phyloP scores from a whole-genome alignment of 75 land plant genomes.

The Selaginella tamariscina region DNA sequence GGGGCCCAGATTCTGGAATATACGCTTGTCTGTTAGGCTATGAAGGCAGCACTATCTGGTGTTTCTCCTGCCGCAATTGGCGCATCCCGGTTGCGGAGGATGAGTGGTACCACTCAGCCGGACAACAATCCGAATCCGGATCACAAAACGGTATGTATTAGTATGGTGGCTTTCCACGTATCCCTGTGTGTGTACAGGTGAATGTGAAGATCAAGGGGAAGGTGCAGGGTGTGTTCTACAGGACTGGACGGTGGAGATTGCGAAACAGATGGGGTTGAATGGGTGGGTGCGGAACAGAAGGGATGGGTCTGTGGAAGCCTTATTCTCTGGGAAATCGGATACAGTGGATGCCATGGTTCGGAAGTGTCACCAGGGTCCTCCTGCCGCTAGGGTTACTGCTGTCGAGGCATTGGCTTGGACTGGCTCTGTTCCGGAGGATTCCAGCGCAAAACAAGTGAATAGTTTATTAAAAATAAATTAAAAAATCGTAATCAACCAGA shows the following conservation, averaged over 20 bases:
- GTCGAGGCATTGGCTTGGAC: conserved; percentile 17
- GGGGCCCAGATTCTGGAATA: too few relatives aligned
- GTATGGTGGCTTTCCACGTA: neutral
- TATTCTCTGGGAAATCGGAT: conserved; percentile 55
- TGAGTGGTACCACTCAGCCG: neutral
- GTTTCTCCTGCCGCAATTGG: too few relatives aligned
- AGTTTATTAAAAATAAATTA: too few relatives aligned
- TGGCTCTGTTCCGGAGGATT: neutral
- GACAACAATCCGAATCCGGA: neutral
- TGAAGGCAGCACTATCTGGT: too few relatives aligned
- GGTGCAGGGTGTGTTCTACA: conserved; percentile 86
- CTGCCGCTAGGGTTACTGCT: conserved; percentile 56
- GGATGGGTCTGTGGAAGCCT: conserved; percentile 88
- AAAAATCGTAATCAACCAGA: too few relatives aligned
- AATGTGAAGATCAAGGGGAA: conserved; percentile 53
- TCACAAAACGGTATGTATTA: neutral
- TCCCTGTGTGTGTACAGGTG: conserved; percentile 32
- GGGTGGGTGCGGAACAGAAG: conserved; percentile 85
- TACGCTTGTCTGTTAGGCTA: too few relatives aligned
- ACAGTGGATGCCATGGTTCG: conserved; percentile 56
- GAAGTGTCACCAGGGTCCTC: conserved; percentile 44
- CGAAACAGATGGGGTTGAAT: conserved; percentile 43
- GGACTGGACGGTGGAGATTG: conserved; percentile 80
- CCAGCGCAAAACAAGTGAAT: neutral
- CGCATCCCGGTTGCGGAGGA: too few relatives aligned